Evolutionary conservation across 2,329 filamentous ascomycete species (phyloP).

Genomic region (Diplocarpon mali): DNA sequence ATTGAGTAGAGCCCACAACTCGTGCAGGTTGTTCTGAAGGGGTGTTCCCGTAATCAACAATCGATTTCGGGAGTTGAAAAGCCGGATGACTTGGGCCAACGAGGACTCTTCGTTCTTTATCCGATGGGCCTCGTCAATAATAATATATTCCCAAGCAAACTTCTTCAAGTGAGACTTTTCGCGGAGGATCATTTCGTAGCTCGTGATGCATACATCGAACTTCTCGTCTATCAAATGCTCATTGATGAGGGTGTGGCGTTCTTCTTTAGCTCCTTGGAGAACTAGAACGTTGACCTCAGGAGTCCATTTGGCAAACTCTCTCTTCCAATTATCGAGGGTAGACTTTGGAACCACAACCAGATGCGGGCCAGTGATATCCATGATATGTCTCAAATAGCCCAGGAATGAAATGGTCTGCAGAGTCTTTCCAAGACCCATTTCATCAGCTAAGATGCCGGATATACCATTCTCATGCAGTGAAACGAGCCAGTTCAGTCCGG

Average conservation of each 20-base stretch:
- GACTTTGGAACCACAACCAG: slow-evolving; percentile 91
- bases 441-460: slow-evolving; percentile 91
- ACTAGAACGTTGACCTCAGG: slow-evolving; percentile 92
- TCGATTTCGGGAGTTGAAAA: slow-evolving; percentile 92
- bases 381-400: slow-evolving; percentile 84
- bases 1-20: slow-evolving; percentile 94
- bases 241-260: slow-evolving; percentile 78
- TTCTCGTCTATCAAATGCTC: slow-evolving; percentile 87
- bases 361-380: slow-evolving; percentile 83
- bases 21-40: slow-evolving; percentile 94
- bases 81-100: slow-evolving; percentile 85
- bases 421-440: slow-evolving; percentile 98
- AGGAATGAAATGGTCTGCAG: slow-evolving; percentile 95
- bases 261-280: slow-evolving; percentile 89
- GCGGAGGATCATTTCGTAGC: slow-evolving; percentile 96
- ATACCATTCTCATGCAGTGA: slow-evolving; percentile 98
- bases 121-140: slow-evolving; percentile 94
- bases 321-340: slow-evolving; percentile 95
- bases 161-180: slow-evolving; percentile 94
- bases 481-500: slow-evolving; percentile 93
- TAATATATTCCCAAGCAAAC: slow-evolving; percentile 99
- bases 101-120: slow-evolving; percentile 99
- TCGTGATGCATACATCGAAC: slow-evolving; percentile 96
- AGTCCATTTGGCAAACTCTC: slow-evolving; percentile 89
- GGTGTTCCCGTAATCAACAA: slow-evolving; percentile 94